Percentiles rank a stretch among this genome's conserved stretches.
These are phyloP conservation scores for Carex arenaria DNA, from an alignment of 202 grass and related monocot species.

Conservation along the genomic window DNA sequence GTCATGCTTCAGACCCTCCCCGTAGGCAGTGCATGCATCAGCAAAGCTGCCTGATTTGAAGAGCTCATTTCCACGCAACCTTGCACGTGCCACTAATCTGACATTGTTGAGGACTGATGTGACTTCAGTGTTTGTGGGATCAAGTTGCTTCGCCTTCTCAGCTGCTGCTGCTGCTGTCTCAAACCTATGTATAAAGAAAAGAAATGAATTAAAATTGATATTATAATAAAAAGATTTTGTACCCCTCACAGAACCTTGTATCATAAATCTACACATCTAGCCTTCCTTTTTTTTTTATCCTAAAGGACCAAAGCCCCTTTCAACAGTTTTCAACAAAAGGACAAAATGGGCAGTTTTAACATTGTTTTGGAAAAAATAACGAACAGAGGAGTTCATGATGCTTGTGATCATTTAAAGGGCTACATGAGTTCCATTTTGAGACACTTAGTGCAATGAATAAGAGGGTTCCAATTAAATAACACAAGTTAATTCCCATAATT, in stretches of 20 bases:
- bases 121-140: slow-evolving; percentile 57
- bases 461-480: neutral
- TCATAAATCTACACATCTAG: neutral
- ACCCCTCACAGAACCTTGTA: neutral
- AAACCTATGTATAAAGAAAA: slow-evolving; percentile 48
- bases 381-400: neutral
- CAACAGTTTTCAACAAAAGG: slow-evolving; percentile 3
- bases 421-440: neutral
- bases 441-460: neutral
- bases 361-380: slow-evolving; percentile 6
- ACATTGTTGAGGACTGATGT: slow-evolving; percentile 59
- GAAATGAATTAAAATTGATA: neutral
- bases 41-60: slow-evolving; percentile 74
- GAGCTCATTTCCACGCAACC: slow-evolving; percentile 82
- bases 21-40: slow-evolving; percentile 92
- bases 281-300: neutral
- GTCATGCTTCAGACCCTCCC: slow-evolving; percentile 85
- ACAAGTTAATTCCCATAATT: neutral
- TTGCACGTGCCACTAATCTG: slow-evolving; percentile 65
- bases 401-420: neutral
- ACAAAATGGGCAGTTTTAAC: slow-evolving; percentile 7
- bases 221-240: neutral
- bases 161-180: slow-evolving; percentile 59
- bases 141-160: slow-evolving; percentile 69
- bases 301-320: slow-evolving; percentile 25